phyloP scores from a whole-genome alignment of 2,329 filamentous ascomycete species.

The Microcyclosporella mali region DNA sequence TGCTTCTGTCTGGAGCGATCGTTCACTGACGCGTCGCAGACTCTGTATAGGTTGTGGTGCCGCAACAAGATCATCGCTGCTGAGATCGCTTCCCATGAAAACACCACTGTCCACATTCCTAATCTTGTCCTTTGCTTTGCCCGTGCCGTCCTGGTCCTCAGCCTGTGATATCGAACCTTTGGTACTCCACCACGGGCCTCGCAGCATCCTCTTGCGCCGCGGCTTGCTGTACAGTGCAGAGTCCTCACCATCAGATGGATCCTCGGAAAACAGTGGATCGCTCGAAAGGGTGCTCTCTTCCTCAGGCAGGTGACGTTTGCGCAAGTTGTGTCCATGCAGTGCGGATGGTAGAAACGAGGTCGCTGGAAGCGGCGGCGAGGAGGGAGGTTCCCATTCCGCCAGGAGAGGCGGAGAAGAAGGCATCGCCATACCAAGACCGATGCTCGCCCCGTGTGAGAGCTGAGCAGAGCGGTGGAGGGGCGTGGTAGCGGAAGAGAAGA shows the following conservation, averaged over 20 bases:
- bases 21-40: background rate
- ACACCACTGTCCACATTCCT: slow-evolving; percentile 62
- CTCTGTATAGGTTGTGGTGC: background rate
- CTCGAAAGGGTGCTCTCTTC: slow-evolving; percentile 48
- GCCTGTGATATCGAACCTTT: slow-evolving; percentile 11
- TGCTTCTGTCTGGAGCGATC: background rate
- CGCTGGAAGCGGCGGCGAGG: slow-evolving; percentile 18
- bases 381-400: slow-evolving; percentile 17
- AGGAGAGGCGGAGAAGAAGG: slow-evolving; percentile 29
- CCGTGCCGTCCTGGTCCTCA: slow-evolving; percentile 24
- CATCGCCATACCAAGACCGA: slow-evolving; percentile 22
- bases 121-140: slow-evolving; percentile 40
- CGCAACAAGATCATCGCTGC: slow-evolving; percentile 19
- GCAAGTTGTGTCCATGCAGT: slow-evolving; percentile 3
- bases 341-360: slow-evolving; percentile 10
- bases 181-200: slow-evolving; percentile 61
- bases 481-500: no score
- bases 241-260: slow-evolving; percentile 53
- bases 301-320: slow-evolving; percentile 30
- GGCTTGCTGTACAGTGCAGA: slow-evolving; percentile 54
- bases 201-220: slow-evolving; percentile 56
- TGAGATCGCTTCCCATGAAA: slow-evolving; percentile 58
- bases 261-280: slow-evolving; percentile 69
- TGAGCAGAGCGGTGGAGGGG: no score
- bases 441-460: no score